Evolutionary conservation across 164 flowering plant species (phyloP), one percentile per base, ranked within the genome.

Genomic region (Brasenia schreberi): DNA sequence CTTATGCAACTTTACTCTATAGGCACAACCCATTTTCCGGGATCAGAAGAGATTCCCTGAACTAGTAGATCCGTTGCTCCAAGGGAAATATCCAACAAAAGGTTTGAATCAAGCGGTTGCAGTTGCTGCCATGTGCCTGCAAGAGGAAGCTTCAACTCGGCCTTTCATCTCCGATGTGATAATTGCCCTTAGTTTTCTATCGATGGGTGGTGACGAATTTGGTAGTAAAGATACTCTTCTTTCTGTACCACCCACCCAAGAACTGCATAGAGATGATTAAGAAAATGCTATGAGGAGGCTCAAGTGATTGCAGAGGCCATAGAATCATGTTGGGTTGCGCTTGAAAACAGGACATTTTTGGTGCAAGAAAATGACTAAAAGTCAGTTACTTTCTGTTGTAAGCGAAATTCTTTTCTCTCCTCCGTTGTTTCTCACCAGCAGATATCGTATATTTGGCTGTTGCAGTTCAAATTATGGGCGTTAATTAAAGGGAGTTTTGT

Each of bases 101-200:
- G 78, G 77, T 17, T 75, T 86, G 67, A 83, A 84, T 67, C 89
- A 87, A 73, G 89, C 83, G 0, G 85, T 84, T 42, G 89, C 86
- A 5, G 77, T 83, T 42, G 89, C 87, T 14, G 83, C 91, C 45
- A 86, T 86, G 87, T 87, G 89, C 45, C 80, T 85, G 18, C 89
- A 84, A 70, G 89, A 83, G 63, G 87, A 84, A 67, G 71, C 83
- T 19, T 49, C 67, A 7, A 78, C 74, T 0, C 83, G 87, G 17
- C 88, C 91, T 2, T 72, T 86, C 66, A 84, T 84, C 18, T 73
- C 81, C 42, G 88, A 86, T 66, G 81, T 83, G 4, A 85, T 82
- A 7, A 75, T 78, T n/a, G 77, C 89, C 19, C 74, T 84, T 10
- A 77, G 81, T 68, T 84, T 82, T 70, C 82, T 84, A 42, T 68